Conservation (phyloP, 192 early-diverging fungal species). For the Cetraspora pellucida region DNA sequence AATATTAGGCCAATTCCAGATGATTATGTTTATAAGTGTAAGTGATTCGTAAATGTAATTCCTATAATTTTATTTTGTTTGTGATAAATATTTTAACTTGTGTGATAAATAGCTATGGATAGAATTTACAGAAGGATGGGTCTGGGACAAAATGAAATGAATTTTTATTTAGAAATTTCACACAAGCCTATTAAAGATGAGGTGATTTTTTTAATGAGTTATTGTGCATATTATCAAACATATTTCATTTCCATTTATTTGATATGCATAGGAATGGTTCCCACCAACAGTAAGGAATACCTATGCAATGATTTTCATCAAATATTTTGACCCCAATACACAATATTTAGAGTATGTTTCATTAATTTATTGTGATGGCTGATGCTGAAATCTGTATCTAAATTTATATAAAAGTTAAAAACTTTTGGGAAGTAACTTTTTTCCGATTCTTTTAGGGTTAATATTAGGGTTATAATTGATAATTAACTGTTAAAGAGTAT, state of each 20-base stretch:
- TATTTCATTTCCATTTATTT: neutral
- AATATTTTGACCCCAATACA: conserved; percentile 48
- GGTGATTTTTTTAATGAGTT: neutral
- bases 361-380: too few relatives aligned
- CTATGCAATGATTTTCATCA: conserved; percentile 76
- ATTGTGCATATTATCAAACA: neutral
- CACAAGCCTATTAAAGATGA: conserved; percentile 37
- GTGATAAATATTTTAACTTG: neutral
- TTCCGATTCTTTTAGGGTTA: too few relatives aligned
- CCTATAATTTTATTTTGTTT: neutral
- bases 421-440: too few relatives aligned
- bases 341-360: neutral
- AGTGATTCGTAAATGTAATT: conserved; percentile 2
- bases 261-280: neutral
- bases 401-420: too few relatives aligned
- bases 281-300: conserved; percentile 9
- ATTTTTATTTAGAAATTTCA: conserved; percentile 44
- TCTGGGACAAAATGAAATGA: conserved; percentile 39
- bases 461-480: too few relatives aligned
- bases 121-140: conserved; percentile 37
- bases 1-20: conserved; percentile 82
- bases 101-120: conserved; percentile 41
- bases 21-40: conserved; percentile 49
- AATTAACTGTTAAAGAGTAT: too few relatives aligned
- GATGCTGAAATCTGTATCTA: too few relatives aligned